Base-by-base conservation (phyloP, 129 eudicot species). In the Flaveria linearis region DNA sequence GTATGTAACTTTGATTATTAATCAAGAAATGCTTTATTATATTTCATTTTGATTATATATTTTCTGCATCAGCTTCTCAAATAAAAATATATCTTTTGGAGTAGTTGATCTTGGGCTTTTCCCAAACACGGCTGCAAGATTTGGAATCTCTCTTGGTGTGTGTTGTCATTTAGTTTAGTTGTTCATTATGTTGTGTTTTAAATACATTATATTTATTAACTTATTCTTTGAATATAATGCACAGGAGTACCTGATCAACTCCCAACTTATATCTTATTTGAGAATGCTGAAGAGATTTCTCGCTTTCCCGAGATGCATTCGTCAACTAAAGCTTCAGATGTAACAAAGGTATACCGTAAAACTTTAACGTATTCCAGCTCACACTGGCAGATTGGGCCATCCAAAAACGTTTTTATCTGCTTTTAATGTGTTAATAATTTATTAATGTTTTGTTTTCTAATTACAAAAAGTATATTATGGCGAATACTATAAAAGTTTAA, bases 21-120 rank as follows among this genome's bases (percentile, higher is more conserved):
- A 28, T 41, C 22, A 71, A 9, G 23, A 13, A 56, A 72, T 46
- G 43, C 36, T 13, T 36, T 61, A 26, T 30, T 23, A 1, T 60
- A 60, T 66, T 15, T 74, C 36, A 33, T 57, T 20, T 43, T 57
- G 53, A 41, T 42, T 41, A 5, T 49, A 39, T 70, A 12, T 72
- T 9, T 65, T 46, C 56, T 68, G 45, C 62, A 69, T 85, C 89
- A 93, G 98, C 68, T 93, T 87, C 84, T 88, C 98, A 43, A 93
- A 87, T 78, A 91, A 93, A 81, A 77, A 87, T 76, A 66, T 93
- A 75, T 90, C 96, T 10, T 93, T 93, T 80, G 97, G 88, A 78
- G 83, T 86, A 46, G 90, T 93, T 77, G 97, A 91, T 88, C 91
- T 93, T 76, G 97, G 98, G 16, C 96, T 91, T 82, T 93, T 93